phyloP scores from a whole-genome alignment of 345 rosid species.

The Pseudoturritis turrita region DNA sequence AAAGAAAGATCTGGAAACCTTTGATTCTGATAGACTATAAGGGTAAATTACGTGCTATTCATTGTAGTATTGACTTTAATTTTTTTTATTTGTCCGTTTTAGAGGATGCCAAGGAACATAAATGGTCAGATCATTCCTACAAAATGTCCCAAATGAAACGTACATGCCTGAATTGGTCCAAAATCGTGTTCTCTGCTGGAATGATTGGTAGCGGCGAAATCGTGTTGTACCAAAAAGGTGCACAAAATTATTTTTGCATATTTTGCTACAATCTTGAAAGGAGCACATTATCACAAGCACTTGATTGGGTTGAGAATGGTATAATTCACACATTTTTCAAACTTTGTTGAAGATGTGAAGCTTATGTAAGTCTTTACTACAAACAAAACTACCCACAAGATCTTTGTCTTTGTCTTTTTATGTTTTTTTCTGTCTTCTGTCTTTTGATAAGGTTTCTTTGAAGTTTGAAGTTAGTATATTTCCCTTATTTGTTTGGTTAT shows the following conservation, averaged over 20 bases:
- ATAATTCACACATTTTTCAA: neutral
- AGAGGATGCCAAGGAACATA: neutral
- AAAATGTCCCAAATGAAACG: neutral
- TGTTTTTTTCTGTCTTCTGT: too few species aligned
- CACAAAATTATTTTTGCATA: neutral
- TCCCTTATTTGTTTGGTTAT: neutral
- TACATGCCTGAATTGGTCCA: too few species aligned
- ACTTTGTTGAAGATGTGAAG: neutral
- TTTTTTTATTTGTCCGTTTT: neutral
- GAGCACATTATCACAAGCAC: neutral
- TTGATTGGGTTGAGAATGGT: too few species aligned
- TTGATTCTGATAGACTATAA: neutral
- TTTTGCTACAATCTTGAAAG: neutral
- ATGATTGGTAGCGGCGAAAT: neutral
- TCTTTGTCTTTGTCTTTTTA: too few species aligned
- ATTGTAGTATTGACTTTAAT: neutral
- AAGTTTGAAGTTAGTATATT: neutral
- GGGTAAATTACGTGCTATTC: neutral
- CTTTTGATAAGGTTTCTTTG: too few species aligned
- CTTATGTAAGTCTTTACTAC: constrained; percentile 2
- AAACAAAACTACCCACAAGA: too few species aligned
- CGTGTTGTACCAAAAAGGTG: neutral
- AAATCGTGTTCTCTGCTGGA: neutral
- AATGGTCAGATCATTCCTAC: neutral
- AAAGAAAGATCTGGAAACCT: neutral